These are phyloP conservation scores for Clohesyomyces aquaticus DNA, from an alignment of 495 filamentous ascomycete genomes.

Conservation along the genomic window DNA sequence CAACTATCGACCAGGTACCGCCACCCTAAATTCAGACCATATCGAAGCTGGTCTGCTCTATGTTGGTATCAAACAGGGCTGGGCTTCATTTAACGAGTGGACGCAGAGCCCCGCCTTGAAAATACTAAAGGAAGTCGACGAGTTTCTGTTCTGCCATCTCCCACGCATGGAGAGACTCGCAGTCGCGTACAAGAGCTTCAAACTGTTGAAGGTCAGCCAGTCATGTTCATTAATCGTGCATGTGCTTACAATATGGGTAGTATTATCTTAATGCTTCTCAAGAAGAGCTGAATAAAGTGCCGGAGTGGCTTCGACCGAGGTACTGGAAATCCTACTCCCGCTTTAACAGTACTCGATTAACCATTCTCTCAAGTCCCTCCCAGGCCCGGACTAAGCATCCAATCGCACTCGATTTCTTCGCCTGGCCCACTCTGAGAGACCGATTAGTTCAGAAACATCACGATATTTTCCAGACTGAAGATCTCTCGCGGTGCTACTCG, in stretches of 20 bases:
- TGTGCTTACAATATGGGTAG: slow-evolving; percentile 6
- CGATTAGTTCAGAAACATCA: slow-evolving; percentile 25
- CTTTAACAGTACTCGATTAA: background rate
- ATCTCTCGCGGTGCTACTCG: slow-evolving; percentile 30
- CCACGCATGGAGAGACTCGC: slow-evolving; percentile 26
- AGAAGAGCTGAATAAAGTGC: slow-evolving; percentile 28
- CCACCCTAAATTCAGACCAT: slow-evolving; percentile 17
- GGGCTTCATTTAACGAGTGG: slow-evolving; percentile 28
- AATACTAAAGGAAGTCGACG: slow-evolving; percentile 31
- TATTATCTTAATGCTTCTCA: slow-evolving; percentile 33
- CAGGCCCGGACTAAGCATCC: slow-evolving; percentile 31
- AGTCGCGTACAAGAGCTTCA: slow-evolving; percentile 34
- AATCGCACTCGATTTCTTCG: slow-evolving; percentile 32
- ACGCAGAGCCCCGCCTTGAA: slow-evolving; percentile 29
- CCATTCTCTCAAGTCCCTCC: slow-evolving; percentile 2
- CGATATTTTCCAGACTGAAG: slow-evolving; percentile 20
- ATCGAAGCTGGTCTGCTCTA: slow-evolving; percentile 33
- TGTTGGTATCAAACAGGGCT: slow-evolving; percentile 30
- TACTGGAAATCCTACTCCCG: background rate
- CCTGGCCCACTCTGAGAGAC: slow-evolving; percentile 33
- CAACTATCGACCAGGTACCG: slow-evolving; percentile 19
- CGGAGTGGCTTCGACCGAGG: slow-evolving; percentile 30
- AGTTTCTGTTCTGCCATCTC: slow-evolving; percentile 29
- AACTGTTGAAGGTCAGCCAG: slow-evolving; percentile 27
- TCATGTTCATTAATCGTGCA: background rate